phyloP scores from a whole-genome alignment of 73 alveolate genomes.

The Paramecium sonneborni region DNA sequence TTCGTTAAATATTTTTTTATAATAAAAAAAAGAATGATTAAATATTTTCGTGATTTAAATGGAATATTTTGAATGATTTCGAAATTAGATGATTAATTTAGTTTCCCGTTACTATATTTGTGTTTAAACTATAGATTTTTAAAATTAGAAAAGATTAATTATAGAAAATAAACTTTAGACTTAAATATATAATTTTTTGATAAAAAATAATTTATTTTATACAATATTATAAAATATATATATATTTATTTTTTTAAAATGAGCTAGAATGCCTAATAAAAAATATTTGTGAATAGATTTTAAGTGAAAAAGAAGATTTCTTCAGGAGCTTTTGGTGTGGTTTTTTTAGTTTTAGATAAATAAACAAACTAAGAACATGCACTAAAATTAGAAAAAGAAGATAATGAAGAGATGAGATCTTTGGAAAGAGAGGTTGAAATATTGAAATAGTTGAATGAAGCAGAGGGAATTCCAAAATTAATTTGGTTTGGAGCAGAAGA shows the following conservation, averaged over 20 bases:
- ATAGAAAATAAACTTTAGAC: too few relatives aligned
- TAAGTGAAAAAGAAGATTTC: not conserved
- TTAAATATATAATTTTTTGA: not conserved
- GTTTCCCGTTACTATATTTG: too few relatives aligned
- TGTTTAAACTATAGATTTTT: too few relatives aligned
- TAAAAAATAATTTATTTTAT: not conserved
- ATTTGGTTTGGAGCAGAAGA: conserved; percentile 26
- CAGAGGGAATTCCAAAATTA: conserved; percentile 23
- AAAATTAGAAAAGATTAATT: too few relatives aligned
- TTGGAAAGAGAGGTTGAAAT: conserved; percentile 28
- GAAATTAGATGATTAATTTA: too few relatives aligned
- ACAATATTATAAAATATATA: not conserved
- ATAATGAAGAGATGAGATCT: conserved; percentile 57
- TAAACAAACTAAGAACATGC: conserved; percentile 25
- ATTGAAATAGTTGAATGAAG: not conserved
- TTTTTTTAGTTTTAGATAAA: not conserved
- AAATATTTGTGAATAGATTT: not conserved
- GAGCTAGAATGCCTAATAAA: not conserved
- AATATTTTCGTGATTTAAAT: too few relatives aligned
- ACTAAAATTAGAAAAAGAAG: conserved; percentile 39
- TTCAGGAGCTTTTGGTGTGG: conserved; percentile 41
- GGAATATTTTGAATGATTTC: too few relatives aligned
- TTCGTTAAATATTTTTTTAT: too few relatives aligned
- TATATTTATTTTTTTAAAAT: not conserved
- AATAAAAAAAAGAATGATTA: too few relatives aligned